Evolutionary conservation across 2,329 filamentous ascomycete genomes (phyloP), one percentile per base, ranked within the genome.

Genomic region (Cladobotryum protrusum): DNA sequence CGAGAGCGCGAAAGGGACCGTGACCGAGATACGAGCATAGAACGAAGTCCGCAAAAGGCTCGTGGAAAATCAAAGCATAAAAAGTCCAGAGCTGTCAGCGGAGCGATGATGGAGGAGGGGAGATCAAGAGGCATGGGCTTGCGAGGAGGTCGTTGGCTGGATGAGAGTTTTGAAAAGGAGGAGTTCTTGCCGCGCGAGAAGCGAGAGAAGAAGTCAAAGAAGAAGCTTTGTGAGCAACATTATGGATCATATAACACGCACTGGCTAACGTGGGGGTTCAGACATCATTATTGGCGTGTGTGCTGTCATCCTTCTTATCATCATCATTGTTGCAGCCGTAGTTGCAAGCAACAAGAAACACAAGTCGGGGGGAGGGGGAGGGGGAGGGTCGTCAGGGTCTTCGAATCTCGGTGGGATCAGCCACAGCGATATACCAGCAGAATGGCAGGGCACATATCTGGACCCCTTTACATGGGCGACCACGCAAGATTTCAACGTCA

Each of bases 401-500:
- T 63, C 60, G 39, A 61, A 60, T 49, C 67, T 87, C 4, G 67
- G 74, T 53, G 73, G 74, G 19, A 72, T 82, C 48, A 75, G 77
- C 47, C 72, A 74, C 20, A 70, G 72, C 56, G 77, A 74, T 50
- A 79, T 88, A 45, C 87, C 87, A 52, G 69, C 72, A 50, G 76
- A 75, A 54, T 90, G 82, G 60, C 83, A 81, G 66, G 89, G 83
- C 13, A 88, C 86, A 2, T 85, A 87, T 55, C 75, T 96, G 17
- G 91, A 99, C 62, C 93, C 93, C 0, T 95, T 89, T 66, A 83
- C 85, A 2, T 99, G 93, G 93, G 86, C 87, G 57, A 86, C 95
- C 59, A 96, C 91, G 0, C 79, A 76, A 0, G 89, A 91, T 61
- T 96, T 97, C 73, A 99, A 99, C 64, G 79, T 92, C 54, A 97